Evolutionary conservation across 306 rosid species (phyloP).

Genomic region (Oxytropis ochrocephala): DNA sequence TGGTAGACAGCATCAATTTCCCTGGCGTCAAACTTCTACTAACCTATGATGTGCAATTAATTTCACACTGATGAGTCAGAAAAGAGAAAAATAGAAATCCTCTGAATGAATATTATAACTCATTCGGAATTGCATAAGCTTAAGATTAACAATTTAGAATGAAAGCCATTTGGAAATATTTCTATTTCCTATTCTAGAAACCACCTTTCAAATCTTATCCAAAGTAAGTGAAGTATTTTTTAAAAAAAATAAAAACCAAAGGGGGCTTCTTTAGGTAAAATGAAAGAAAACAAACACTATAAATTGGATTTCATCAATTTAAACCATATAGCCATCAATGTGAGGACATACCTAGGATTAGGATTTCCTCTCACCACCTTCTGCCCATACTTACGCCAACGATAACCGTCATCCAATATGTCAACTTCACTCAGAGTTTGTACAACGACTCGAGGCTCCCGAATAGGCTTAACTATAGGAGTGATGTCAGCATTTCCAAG

Average conservation of each 20-base stretch:
- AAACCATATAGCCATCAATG: background rate
- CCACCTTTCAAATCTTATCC: background rate
- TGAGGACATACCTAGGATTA: conserved; percentile 75
- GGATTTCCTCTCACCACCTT: conserved; percentile 99
- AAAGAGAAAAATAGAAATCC: background rate
- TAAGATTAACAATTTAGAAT: background rate
- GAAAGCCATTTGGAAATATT: background rate
- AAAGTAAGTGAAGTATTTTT: background rate
- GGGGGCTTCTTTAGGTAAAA: background rate
- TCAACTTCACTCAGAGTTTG: conserved; percentile 98
- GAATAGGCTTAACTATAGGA: conserved; percentile 83
- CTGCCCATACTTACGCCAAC: conserved; percentile 99
- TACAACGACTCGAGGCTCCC: conserved; percentile 98
- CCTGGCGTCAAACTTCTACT: conserved; percentile 2
- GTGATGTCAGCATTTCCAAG: conserved; percentile 55
- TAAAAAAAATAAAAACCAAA: no score
- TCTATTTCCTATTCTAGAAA: background rate
- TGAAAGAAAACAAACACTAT: background rate
- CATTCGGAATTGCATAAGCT: background rate
- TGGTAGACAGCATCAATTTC: background rate
- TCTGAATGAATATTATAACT: background rate
- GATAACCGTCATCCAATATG: conserved; percentile 98
- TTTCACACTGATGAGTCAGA: background rate
- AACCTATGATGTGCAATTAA: background rate
- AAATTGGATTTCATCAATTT: conserved; percentile 12